phyloP scores from a whole-genome alignment of 768 basidiomycete species.

The Suillus variegatus region DNA sequence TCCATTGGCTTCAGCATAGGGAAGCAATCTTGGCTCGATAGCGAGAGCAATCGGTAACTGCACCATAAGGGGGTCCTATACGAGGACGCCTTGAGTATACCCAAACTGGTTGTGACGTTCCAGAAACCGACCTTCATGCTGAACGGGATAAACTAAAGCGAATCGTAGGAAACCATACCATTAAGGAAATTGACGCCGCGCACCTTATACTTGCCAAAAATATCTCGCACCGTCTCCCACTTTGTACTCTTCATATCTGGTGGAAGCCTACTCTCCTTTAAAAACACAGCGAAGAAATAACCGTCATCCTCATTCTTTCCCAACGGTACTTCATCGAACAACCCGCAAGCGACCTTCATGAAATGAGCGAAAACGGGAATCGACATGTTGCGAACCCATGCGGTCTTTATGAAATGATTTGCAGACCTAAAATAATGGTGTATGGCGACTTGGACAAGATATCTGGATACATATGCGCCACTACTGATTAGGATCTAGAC shows the following conservation, averaged over 20 bases:
- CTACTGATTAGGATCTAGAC: slow-evolving; percentile 69
- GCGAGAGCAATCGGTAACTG: slow-evolving; percentile 78
- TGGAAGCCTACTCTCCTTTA: slow-evolving; percentile 71
- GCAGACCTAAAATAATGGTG: slow-evolving; percentile 79
- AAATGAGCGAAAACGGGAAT: slow-evolving; percentile 65
- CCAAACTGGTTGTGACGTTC: background rate
- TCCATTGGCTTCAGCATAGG: slow-evolving; percentile 70
- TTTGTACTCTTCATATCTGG: slow-evolving; percentile 55
- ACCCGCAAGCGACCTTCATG: slow-evolving; percentile 54
- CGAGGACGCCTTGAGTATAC: slow-evolving; percentile 12
- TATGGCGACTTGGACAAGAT: slow-evolving; percentile 74
- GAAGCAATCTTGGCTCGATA: slow-evolving; percentile 73
- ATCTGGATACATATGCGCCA: slow-evolving; percentile 77
- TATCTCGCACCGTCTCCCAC: slow-evolving; percentile 65
- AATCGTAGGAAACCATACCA: slow-evolving; percentile 16
- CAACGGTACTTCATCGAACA: slow-evolving; percentile 65
- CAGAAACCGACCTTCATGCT: slow-evolving; percentile 55
- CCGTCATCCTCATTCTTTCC: slow-evolving; percentile 81
- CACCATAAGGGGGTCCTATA: slow-evolving; percentile 74
- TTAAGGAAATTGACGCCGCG: slow-evolving; percentile 13
- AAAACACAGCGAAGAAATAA: slow-evolving; percentile 58
- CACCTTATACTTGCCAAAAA: slow-evolving; percentile 73
- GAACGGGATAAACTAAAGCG: slow-evolving; percentile 73
- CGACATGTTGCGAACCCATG: slow-evolving; percentile 69
- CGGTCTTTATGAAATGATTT: slow-evolving; percentile 72